A percentile compares a stretch with the other conserved stretches of the same genome.
Conservation (phyloP, 2,329 filamentous ascomycete genomes). For the Aschersonia sp. region DNA sequence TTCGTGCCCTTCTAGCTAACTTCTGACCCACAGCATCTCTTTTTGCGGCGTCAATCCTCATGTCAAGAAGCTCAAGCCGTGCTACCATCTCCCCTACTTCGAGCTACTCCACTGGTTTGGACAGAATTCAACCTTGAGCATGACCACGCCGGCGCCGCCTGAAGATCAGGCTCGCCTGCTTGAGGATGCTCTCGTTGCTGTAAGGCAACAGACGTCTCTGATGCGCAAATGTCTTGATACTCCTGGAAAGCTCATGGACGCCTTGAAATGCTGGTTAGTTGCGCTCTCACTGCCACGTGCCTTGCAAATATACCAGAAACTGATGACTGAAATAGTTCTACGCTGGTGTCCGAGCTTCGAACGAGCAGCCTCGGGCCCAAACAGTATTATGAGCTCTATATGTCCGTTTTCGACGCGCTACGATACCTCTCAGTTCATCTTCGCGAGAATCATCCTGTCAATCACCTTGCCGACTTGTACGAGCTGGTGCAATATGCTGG, state of each 20-base stretch:
- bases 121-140: slow-evolving; percentile 14
- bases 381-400: slow-evolving; percentile 99
- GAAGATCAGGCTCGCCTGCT: slow-evolving; percentile 85
- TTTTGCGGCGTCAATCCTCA: not conserved
- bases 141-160: slow-evolving; percentile 44
- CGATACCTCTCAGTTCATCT: slow-evolving; percentile 94
- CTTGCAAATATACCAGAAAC: not conserved
- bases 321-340: slow-evolving; percentile 50
- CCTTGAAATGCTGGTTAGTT: slow-evolving; percentile 93
- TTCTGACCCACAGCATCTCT: not conserved
- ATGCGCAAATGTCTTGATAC: slow-evolving; percentile 98
- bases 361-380: slow-evolving; percentile 97
- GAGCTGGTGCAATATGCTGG: slow-evolving; percentile 96
- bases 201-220: slow-evolving; percentile 89
- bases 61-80: slow-evolving; percentile 7
- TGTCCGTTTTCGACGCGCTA: slow-evolving; percentile 96
- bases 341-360: slow-evolving; percentile 92
- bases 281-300: not conserved
- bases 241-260: slow-evolving; percentile 98
- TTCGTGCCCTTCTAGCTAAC: no score
- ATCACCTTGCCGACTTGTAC: slow-evolving; percentile 95
- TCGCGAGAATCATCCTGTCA: slow-evolving; percentile 92
- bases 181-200: slow-evolving; percentile 90
- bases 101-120: slow-evolving; percentile 17
- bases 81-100: slow-evolving; percentile 5